Conservation (phyloP, 176 grass and related monocot genomes). For the Aegilops longissima region DNA sequence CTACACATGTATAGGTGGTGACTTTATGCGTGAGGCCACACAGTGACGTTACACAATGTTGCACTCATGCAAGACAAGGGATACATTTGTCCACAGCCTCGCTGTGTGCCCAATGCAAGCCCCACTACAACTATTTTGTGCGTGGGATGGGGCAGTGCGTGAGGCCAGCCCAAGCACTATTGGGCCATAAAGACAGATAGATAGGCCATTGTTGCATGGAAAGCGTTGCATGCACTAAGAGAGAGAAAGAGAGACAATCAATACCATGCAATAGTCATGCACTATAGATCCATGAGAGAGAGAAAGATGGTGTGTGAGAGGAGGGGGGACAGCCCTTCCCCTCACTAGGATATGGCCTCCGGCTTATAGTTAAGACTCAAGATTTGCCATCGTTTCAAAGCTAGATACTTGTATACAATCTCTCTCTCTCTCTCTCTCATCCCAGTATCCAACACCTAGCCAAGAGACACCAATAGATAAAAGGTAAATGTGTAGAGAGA, state of each 20-base stretch:
- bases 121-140: constrained; percentile 45
- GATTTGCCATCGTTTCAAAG: not conserved
- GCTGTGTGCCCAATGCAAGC: constrained; percentile 24
- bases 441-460: not conserved
- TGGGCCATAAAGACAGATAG: constrained; percentile 63
- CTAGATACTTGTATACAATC: not conserved
- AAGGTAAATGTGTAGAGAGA: constrained; percentile 18
- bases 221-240: constrained; percentile 44
- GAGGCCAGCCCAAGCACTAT: constrained; percentile 58
- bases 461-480: not conserved
- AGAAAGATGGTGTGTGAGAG: not conserved
- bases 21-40: constrained; percentile 40
- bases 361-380: constrained; percentile 4
- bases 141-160: constrained; percentile 34
- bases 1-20: constrained; percentile 6
- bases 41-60: constrained; percentile 47
- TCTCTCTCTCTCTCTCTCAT: not conserved
- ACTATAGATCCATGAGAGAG: constrained; percentile 40
- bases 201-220: constrained; percentile 59
- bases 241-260: constrained; percentile 30
- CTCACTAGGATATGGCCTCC: not conserved
- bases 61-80: constrained; percentile 85
- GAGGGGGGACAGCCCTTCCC: constrained; percentile 14
- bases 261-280: constrained; percentile 50
- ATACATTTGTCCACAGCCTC: constrained; percentile 72